Percentiles rank a stretch among this genome's conserved stretches.
These are phyloP conservation scores for Arachnomyces sp. DNA, from an alignment of 2,329 filamentous ascomycete genomes.

Conservation along the genomic window DNA sequence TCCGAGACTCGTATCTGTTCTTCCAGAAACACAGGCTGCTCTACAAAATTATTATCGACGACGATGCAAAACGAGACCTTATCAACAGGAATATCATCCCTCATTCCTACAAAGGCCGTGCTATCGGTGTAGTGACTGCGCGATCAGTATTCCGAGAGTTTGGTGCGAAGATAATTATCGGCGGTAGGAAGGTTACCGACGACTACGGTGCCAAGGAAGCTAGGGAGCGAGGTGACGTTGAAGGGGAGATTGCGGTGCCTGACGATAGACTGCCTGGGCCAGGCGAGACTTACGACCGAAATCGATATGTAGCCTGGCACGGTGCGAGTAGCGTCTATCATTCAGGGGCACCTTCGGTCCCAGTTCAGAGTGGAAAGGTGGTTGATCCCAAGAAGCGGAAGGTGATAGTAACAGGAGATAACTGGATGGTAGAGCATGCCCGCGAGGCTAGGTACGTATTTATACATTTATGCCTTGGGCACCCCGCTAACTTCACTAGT, in stretches of 20 bases:
- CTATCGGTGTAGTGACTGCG: constrained; percentile 93
- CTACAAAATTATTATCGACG: constrained; percentile 96
- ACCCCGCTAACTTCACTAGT: constrained; percentile 39
- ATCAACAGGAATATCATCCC: constrained; percentile 94
- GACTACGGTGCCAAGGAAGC: constrained; percentile 79
- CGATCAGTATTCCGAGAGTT: constrained; percentile 97
- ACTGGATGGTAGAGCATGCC: constrained; percentile 95
- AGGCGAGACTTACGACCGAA: constrained; percentile 94
- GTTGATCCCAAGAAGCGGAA: constrained; percentile 72
- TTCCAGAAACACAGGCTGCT: constrained; percentile 96
- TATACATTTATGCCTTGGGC: background rate
- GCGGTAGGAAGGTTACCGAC: constrained; percentile 74
- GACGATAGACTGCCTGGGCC: constrained; percentile 66
- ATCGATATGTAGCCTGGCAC: constrained; percentile 98
- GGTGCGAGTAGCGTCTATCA: constrained; percentile 95
- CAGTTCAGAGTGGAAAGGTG: constrained; percentile 63
- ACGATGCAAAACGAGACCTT: constrained; percentile 93
- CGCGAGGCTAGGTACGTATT: constrained; percentile 69
- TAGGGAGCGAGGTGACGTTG: constrained; percentile 66
- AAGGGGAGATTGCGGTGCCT: constrained; percentile 86
- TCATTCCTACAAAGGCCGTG: constrained; percentile 95
- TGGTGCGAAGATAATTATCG: constrained; percentile 86
- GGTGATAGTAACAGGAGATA: constrained; percentile 81
- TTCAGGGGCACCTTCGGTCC: constrained; percentile 67
- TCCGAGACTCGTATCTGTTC: constrained; percentile 96